Evolutionary conservation across 2,329 filamentous ascomycete species (phyloP), one percentile per base, ranked within the genome.

Genomic region (Colletotrichum truncatum): DNA sequence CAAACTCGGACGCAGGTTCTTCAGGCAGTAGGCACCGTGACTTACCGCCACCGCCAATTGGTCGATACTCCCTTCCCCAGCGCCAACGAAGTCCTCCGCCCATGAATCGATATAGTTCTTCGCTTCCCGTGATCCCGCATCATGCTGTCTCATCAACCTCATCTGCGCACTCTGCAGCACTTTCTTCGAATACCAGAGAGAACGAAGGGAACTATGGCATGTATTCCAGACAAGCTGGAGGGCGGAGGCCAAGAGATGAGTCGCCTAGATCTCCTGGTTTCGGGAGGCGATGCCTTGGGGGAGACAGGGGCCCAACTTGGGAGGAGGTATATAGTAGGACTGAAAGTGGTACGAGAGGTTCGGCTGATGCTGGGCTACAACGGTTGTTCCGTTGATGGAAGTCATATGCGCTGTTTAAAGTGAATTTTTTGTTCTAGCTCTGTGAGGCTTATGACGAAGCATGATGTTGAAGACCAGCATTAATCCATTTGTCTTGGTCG

Each of bases 81-180:
- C 30, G 51, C 5, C 64, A 38, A 11, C 43, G 64, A 11, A 66
- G 59, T 30, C 59, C 64, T n/a, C 28, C 52, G n/a, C 59, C 45
- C 11, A 14, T n/a, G 12, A 66, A 64, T 2, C 26, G 64, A 36
- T 58, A 56, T 23, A 66, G 51, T 45, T 45, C 64, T 0, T 66
- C 64, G 16, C 45, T 66, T 5, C 59, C 59, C 3, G 32, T 36
- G 9, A 58, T 66, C 8, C 26, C 62, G 14, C 60, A 63, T 11
- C 46, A 60, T 10, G 18, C 28, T 2, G 21, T 36, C 8, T 32
- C 60, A 16, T 23, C 53, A 18, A 18, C 18, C 4, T 18, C 54
- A 10, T 28, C 28, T 10, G 21, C 34, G 6, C 45, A 52, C 25
- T 46, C 39, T 16, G 16, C 30, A 5, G 14, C 43, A 10, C 36